Conservation (phyloP, 768 basidiomycete genomes). For the Trametes cinnabarina region DNA sequence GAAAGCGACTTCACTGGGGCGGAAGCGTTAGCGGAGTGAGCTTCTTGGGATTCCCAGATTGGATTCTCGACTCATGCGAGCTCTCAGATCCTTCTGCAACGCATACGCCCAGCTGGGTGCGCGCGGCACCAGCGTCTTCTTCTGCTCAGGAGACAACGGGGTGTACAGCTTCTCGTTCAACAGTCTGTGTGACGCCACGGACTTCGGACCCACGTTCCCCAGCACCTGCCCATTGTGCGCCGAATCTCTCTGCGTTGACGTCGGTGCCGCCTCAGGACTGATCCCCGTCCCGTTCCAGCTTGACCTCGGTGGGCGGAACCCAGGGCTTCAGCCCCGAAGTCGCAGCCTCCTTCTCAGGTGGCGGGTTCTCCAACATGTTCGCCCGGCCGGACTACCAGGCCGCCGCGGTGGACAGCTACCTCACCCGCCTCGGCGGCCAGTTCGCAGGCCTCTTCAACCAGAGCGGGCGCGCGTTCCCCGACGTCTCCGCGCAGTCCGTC, state of each 20-base stretch:
- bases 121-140: conserved; percentile 32
- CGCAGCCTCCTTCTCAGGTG: conserved; percentile 33
- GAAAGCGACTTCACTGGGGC: conserved; percentile 21
- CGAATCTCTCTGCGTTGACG: too few species aligned
- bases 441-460: conserved; percentile 32
- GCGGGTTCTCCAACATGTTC: conserved; percentile 40
- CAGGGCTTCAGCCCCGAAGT: conserved; percentile 30
- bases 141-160: conserved; percentile 34
- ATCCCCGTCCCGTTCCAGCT: not conserved
- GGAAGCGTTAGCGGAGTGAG: conserved; percentile 20
- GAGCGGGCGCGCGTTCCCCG: conserved; percentile 46
- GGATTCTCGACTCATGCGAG: too few species aligned
- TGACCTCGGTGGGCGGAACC: conserved; percentile 38
- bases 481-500: conserved; percentile 41
- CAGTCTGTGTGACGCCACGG: conserved; percentile 23
- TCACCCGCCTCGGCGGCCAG: conserved; percentile 31
- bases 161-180: conserved; percentile 26
- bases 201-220: conserved; percentile 32
- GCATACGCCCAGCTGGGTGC: conserved; percentile 30
- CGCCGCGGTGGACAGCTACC: conserved; percentile 36
- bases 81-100: conserved; percentile 22
- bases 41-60: too few species aligned
- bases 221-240: conserved; percentile 27
- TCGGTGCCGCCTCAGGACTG: too few species aligned
- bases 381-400: conserved; percentile 38